Percentiles rank a stretch among this genome's conserved stretches.
Evolutionary conservation across 495 filamentous ascomycete genomes (phyloP).

Genomic region (Penicillium lividum): DNA sequence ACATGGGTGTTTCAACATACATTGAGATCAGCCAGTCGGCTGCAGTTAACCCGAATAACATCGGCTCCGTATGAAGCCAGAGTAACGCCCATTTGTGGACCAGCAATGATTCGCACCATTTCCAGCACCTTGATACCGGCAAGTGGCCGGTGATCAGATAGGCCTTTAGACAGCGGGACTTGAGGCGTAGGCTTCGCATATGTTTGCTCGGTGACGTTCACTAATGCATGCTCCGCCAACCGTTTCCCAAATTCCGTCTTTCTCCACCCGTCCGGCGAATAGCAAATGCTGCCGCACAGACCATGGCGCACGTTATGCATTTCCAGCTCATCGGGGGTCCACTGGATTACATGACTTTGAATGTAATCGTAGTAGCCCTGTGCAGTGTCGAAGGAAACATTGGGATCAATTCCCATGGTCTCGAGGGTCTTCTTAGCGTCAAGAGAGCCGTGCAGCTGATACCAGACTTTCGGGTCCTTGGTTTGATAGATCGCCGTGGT

Average conservation of each 20-base stretch:
- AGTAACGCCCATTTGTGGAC: conserved; percentile 50
- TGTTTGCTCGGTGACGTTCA: conserved; percentile 20
- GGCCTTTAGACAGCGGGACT: conserved; percentile 9
- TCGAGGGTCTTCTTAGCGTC: conserved; percentile 23
- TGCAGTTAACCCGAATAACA: conserved; percentile 58
- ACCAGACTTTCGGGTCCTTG: conserved; percentile 29
- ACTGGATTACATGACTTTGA: conserved; percentile 24
- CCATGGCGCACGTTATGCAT: conserved; percentile 35
- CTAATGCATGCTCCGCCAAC: conserved; percentile 23
- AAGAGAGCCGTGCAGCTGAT: conserved; percentile 37
- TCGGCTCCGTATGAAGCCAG: conserved; percentile 59
- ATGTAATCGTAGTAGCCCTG: conserved; percentile 22
- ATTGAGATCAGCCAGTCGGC: conserved; percentile 48
- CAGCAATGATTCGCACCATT: conserved; percentile 60
- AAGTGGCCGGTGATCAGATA: conserved; percentile 42
- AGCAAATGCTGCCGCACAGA: conserved; percentile 38
- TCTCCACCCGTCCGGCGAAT: conserved; percentile 31
- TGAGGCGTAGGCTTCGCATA: conserved; percentile 24
- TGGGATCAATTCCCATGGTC: conserved; percentile 28
- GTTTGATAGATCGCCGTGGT: conserved; percentile 34
- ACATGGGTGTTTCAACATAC: conserved; percentile 4
- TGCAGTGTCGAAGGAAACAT: conserved; percentile 9
- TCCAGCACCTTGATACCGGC: conserved; percentile 61
- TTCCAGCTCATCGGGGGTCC: conserved; percentile 36
- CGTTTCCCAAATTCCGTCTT: conserved; percentile 31